phyloP scores from a whole-genome alignment of 768 basidiomycete species.

The Imleria badia region DNA sequence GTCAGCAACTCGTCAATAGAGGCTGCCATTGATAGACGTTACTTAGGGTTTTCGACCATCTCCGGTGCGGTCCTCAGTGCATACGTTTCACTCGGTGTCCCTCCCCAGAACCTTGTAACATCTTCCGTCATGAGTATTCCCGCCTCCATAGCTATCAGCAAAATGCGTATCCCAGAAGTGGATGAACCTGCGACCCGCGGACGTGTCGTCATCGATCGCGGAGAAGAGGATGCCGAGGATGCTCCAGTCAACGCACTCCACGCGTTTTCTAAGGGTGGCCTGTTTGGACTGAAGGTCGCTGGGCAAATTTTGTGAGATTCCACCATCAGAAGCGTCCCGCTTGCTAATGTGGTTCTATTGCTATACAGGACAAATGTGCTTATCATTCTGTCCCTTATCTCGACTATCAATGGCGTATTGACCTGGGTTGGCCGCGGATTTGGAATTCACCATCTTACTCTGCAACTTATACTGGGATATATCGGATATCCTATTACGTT shows the following conservation, averaged over 20 bases:
- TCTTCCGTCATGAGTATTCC: constrained; percentile 95
- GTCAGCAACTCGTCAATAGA: neutral
- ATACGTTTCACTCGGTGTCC: constrained; percentile 78
- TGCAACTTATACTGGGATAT: constrained; percentile 84
- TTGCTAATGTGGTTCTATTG: constrained; percentile 4
- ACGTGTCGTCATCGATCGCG: constrained; percentile 75
- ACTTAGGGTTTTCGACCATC: constrained; percentile 78
- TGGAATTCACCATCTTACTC: constrained; percentile 76
- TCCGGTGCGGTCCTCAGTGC: constrained; percentile 87
- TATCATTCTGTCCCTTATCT: constrained; percentile 80
- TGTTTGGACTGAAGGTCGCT: constrained; percentile 83
- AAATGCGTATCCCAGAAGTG: constrained; percentile 79
- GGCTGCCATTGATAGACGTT: constrained; percentile 1
- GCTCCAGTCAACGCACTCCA: constrained; percentile 78
- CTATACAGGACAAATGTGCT: constrained; percentile 70
- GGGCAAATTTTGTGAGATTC: constrained; percentile 75
- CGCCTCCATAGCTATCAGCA: constrained; percentile 89
- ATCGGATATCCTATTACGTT: constrained; percentile 87
- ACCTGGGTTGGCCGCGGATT: constrained; percentile 90
- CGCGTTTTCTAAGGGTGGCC: constrained; percentile 83
- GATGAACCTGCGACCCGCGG: constrained; percentile 89
- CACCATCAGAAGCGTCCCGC: neutral
- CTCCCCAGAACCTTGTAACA: constrained; percentile 77
- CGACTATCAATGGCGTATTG: constrained; percentile 77
- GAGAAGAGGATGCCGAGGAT: constrained; percentile 51